Conservation (phyloP, 495 filamentous ascomycete species). For the Penicillium simplicissimum region DNA sequence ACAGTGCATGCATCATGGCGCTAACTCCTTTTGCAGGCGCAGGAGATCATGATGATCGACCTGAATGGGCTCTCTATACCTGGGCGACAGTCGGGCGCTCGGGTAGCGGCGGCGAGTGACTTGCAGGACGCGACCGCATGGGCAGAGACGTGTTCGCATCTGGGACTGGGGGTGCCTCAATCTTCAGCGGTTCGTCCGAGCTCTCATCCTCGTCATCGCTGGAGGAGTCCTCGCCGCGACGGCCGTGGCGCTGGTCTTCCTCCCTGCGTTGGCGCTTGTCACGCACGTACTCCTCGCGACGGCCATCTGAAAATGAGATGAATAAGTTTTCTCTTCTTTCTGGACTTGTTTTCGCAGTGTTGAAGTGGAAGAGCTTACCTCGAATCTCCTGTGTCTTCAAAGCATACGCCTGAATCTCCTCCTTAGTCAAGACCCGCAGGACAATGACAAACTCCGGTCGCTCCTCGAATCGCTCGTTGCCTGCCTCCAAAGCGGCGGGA, state of each 20-base stretch:
- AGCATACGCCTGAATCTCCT: slow-evolving; percentile 80
- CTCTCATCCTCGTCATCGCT: slow-evolving; percentile 45
- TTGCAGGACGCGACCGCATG: slow-evolving; percentile 19
- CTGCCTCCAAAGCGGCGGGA: slow-evolving; percentile 72
- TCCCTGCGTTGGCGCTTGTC: slow-evolving; percentile 39
- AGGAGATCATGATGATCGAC: background rate
- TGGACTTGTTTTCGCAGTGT: background rate
- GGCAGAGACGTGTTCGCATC: slow-evolving; percentile 20
- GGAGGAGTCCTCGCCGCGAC: slow-evolving; percentile 34
- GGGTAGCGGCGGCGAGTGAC: slow-evolving; percentile 13
- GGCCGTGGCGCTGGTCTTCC: slow-evolving; percentile 36
- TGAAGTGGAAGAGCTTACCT: slow-evolving; percentile 50
- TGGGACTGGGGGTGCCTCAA: slow-evolving; percentile 31
- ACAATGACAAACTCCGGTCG: slow-evolving; percentile 84
- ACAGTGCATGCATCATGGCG: background rate
- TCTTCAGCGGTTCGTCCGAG: slow-evolving; percentile 34
- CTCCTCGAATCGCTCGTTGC: slow-evolving; percentile 79
- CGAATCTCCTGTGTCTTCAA: slow-evolving; percentile 72
- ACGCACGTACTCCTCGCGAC: slow-evolving; percentile 35
- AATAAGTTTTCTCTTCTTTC: slow-evolving; percentile 6
- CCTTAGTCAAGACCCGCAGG: slow-evolving; percentile 72
- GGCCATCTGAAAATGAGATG: slow-evolving; percentile 31
- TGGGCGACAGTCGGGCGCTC: slow-evolving; percentile 17
- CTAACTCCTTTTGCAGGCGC: background rate
- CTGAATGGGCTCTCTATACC: slow-evolving; percentile 7